A percentile compares a stretch with the other conserved stretches of the same genome.
Evolutionary conservation across 306 rosid species (phyloP).

Genomic region (Castanea sativa): DNA sequence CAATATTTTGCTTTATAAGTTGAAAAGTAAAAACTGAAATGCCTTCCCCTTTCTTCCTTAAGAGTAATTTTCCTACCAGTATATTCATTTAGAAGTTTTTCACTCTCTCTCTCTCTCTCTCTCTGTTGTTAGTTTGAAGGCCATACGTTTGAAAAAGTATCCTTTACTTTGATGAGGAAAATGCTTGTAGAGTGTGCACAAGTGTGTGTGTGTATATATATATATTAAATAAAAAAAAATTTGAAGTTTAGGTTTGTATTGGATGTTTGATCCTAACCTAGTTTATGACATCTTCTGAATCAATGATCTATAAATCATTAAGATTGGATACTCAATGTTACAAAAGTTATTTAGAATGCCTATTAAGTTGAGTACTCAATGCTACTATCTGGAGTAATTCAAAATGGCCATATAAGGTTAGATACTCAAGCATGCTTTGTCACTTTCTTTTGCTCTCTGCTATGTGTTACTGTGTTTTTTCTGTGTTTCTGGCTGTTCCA

Average conservation of each 20-base stretch:
- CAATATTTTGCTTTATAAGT: not conserved
- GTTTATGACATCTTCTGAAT: not conserved
- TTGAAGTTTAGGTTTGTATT: not conserved
- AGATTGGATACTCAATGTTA: not conserved
- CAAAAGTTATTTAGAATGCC: not conserved
- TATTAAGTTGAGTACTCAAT: not conserved
- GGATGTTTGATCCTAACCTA: not conserved
- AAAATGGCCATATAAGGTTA: not conserved
- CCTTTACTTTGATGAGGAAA: not conserved
- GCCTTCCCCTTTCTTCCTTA: not conserved
- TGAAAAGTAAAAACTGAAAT: not conserved
- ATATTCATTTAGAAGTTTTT: too few relatives aligned
- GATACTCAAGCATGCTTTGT: too few relatives aligned
- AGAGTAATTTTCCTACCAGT: not conserved
- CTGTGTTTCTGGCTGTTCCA: too few relatives aligned
- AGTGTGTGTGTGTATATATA: not conserved
- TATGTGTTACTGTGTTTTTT: too few relatives aligned
- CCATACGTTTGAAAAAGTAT: not conserved
- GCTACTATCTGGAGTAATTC: too few relatives aligned
- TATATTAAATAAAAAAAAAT: not conserved
- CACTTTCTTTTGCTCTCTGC: too few relatives aligned
- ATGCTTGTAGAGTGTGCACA: not conserved
- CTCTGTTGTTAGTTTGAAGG: not conserved
- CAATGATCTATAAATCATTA: not conserved
- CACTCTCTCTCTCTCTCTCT: too few relatives aligned